Evolutionary conservation across 164 flowering plant species (phyloP), one percentile per base, ranked within the genome.

Genomic region (Stephania japonica): DNA sequence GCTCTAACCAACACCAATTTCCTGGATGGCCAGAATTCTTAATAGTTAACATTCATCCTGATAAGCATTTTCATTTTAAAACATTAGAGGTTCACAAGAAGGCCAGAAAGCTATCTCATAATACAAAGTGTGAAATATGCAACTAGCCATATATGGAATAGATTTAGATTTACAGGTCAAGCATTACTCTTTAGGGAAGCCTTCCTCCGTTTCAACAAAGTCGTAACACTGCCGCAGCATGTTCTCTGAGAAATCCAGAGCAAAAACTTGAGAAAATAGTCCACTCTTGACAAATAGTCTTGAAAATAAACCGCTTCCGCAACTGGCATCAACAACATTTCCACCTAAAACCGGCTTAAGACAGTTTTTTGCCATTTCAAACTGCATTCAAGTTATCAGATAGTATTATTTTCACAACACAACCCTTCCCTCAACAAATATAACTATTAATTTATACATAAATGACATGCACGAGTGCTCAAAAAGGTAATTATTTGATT

Each of bases 231-330:
- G 86, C 78, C 72, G 69, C 65, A 94, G 76, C 98, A 94, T 92
- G 81, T 86, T 84, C 83, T 91, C 97, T 26, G 98, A 92, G 79
- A 86, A 92, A 73, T 94, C 97, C 75, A 94, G 80, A 76, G 95
- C 98, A 70, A 94, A 84, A 68, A 92, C 97, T 70, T 59, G 83
- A 50, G 92, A 92, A 85, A 91, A 94, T 70, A 92, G 67, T 71
- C 89, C 91, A 81, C 94, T 91, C 83, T 88, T 88, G 72, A 91
- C 89, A 79, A 92, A 90, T 47, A 85, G 84, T 69, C 98, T 84
- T 24, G 97, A 84, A 75, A 94, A 92, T 69, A 91, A 7, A 21
- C 98, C 98, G 81, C 97, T 92, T 27, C 91, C 97, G 77, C 97
- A 94, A 78, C 98, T 94, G 49, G 98, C 97, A 86, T 94, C 98